Evolutionary conservation across 805 yeast genomes (phyloP), one percentile per base, ranked within the genome.

Genomic region (Candida tammaniensis): DNA sequence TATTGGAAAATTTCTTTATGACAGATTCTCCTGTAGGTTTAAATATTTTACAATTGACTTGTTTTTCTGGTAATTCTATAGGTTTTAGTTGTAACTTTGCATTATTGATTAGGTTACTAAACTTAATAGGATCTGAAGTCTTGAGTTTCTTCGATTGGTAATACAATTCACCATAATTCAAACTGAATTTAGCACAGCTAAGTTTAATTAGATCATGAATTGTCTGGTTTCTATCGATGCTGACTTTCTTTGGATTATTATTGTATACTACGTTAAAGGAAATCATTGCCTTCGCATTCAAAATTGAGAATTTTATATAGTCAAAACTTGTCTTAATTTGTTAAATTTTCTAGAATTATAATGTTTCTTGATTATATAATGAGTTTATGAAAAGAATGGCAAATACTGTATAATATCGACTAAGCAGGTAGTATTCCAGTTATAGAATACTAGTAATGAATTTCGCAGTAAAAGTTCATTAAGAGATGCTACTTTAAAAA

Each of bases 71-170:
- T n/a, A 45, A 16, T 17, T 45, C 31, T 6, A 26, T 36, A 10
- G 48, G 30, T 32, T 38, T 39, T 13, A 66, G 44, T 12, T 35
- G 39, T 17, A 67, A 39, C 37, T 57, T 64, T 23, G 65, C 48
- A 35, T 65, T 66, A 38, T 57, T 64, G 15, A 52, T 39, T 16
- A 67, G 44, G 18, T 46, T 53, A 11, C 65, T 52, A 26, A 59
- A 51, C 29, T 68, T 42, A 7, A 67, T 31, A 1, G 69, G 62
- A 17, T 59, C 47, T 12, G 60, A 39, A 3, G 46, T 37, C 35
- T 67, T 70, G 14, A 66, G 40, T 9, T 32, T 46, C 35, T 60
- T 61, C 36, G 52, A 50, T 28, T 59, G 54, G 40, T 53, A 41
- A n/a, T 26, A 21, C 27, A 65, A 41, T 12, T 45, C 44, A 5